A percentile compares a stretch with the other conserved stretches of the same genome.
phyloP scores from a whole-genome alignment of 106 monocot genomes.

The Dioscorea dumetorum region DNA sequence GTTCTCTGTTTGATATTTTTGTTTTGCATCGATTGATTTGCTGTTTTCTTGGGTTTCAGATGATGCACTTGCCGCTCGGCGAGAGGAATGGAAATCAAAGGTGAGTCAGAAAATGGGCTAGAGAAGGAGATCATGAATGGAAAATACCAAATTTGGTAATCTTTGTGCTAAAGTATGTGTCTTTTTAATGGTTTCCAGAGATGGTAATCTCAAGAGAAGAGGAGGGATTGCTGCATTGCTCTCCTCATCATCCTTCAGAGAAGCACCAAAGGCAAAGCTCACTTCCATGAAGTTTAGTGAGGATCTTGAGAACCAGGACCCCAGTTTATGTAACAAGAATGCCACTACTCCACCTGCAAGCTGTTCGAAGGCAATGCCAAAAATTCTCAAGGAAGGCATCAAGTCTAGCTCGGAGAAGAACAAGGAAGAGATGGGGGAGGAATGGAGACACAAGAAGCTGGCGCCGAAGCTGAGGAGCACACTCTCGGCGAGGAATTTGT shows the following conservation, averaged over 20 bases:
- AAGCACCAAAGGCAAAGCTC: constrained; percentile 5
- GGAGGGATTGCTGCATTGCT: constrained; percentile 12
- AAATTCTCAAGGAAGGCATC: constrained; percentile 36
- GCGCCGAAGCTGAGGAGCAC: constrained; percentile 47
- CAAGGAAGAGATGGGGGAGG: constrained; percentile 11
- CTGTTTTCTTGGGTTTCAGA: constrained; percentile 11
- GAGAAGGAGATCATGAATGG: neutral
- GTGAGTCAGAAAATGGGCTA: neutral
- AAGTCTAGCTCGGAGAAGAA: constrained; percentile 65
- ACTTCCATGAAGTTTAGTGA: constrained; percentile 32
- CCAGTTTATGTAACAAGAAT: constrained; percentile 18
- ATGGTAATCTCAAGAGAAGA: constrained; percentile 37
- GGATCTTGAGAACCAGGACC: constrained; percentile 80
- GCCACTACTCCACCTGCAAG: neutral
- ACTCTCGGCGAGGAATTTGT: constrained; percentile 73
- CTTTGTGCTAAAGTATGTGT: neutral
- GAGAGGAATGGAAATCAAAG: constrained; percentile 18
- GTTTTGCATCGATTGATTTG: neutral
- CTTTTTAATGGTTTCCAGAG: constrained; percentile 14
- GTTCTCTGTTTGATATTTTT: neutral
- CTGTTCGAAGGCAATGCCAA: constrained; percentile 6
- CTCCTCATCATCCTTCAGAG: constrained; percentile 10
- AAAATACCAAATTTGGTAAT: neutral
- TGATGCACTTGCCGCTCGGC: constrained; percentile 29
- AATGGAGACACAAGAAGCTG: constrained; percentile 3